Base-by-base conservation (phyloP, 306 rosid species). In the Dalbergia cultrata region DNA sequence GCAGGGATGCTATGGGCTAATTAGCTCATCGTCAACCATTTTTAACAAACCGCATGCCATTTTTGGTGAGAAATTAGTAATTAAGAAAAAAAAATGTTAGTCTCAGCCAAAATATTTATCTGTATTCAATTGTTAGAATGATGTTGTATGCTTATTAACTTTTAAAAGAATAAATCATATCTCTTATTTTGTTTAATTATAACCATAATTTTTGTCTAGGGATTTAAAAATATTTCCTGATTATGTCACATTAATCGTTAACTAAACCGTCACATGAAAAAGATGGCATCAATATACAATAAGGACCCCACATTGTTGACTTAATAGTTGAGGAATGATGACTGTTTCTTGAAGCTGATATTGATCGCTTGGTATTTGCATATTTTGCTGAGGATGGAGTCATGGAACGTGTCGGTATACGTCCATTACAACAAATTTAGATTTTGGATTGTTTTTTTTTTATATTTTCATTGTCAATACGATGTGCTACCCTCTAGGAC, bases 311-410 rank as follows among this genome's bases (percentile, higher is more conserved):
- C n/a, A 17, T 17, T 12, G 13, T 17, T 62, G 57, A 16, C 19
- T 19, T 18, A 35, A 59, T 47, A 69, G 39, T 39, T 59, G 54
- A 61, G 35, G 63, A 74, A 67, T 74, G 50, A 35, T 39, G 22
- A 16, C 5, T 5, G 3, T 13, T 77, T 57, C 33, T 34, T 14
- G 62, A 72, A 72, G 65, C 75, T 65, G 57, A 22, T 13, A 66
- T 74, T 75, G 77, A 58, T 2, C 44, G 63, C 35, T 72, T 83
- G 58, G 76, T 80, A 52, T 83, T 11, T 78, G 67, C 58, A 71
- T 83, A 62, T 44, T 71, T 53, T 78, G 35, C 22, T 63, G 31
- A 9, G 63, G 53, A 61, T 70, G 6, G 68, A 76, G 26, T 0
- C 26, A 26, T 34, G 7, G 41, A 35, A 35, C 41, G 16, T 61